These are phyloP conservation scores for Colletotrichum tropicicola DNA, from an alignment of 2,329 filamentous ascomycete species.

Conservation along the genomic window DNA sequence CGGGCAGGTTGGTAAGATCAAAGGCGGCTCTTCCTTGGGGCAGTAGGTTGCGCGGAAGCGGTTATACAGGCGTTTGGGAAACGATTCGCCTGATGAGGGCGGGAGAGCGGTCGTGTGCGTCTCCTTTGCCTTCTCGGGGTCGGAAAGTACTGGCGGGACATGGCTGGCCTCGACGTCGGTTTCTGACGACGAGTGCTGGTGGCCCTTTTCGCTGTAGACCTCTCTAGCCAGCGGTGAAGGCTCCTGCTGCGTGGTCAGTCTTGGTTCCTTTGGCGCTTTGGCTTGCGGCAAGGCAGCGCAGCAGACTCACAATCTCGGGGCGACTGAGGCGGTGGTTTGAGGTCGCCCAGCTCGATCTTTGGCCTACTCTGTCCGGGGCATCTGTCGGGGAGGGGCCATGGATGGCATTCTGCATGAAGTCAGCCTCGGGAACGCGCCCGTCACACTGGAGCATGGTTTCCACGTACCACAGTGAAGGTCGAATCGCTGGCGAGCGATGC, in stretches of 20 bases:
- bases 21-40: constrained; percentile 40
- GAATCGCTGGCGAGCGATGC: constrained; percentile 30
- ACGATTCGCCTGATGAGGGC: constrained; percentile 15
- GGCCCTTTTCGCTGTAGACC: constrained; percentile 23
- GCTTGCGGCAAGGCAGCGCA: background rate
- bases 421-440: background rate
- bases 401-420: constrained; percentile 23
- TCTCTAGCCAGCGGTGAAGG: constrained; percentile 29
- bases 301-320: constrained; percentile 25
- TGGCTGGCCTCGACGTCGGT: constrained; percentile 22
- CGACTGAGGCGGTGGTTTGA: constrained; percentile 28
- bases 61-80: constrained; percentile 34
- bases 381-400: background rate
- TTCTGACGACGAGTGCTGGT: constrained; percentile 21
- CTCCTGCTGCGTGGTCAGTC: constrained; percentile 8
- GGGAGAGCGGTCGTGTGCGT: constrained; percentile 23
- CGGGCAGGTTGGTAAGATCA: constrained; percentile 46
- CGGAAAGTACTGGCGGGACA: constrained; percentile 11
- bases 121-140: constrained; percentile 25
- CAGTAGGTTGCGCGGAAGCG: constrained; percentile 42
- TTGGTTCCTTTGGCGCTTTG: too few species aligned
- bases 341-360: constrained; percentile 16
- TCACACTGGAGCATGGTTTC: background rate
- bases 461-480: constrained; percentile 32
- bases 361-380: background rate